phyloP scores from a whole-genome alignment of 164 flowering plant species.

The Buxus sempervirens region DNA sequence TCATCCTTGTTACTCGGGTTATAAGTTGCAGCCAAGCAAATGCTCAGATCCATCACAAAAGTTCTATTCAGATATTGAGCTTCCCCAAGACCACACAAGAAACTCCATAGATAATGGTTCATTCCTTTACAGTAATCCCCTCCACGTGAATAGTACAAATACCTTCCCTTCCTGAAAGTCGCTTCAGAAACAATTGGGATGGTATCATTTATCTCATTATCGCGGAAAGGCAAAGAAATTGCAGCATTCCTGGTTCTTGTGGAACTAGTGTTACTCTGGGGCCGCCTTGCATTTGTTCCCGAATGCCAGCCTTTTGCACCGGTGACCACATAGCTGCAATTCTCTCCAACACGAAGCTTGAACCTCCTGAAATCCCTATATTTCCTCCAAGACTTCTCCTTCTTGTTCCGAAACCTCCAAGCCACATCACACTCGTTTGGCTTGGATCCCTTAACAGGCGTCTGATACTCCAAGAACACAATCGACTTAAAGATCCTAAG shows the following conservation, averaged over 20 bases:
- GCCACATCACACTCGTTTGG: constrained; percentile 81
- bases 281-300: constrained; percentile 72
- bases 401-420: constrained; percentile 91
- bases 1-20: constrained; percentile 60
- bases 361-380: constrained; percentile 92
- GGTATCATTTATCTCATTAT: constrained; percentile 85
- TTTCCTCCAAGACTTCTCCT: constrained; percentile 94
- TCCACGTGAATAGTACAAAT: constrained; percentile 86
- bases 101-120: constrained; percentile 92
- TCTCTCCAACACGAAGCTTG: constrained; percentile 49
- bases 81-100: constrained; percentile 90
- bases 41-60: constrained; percentile 84
- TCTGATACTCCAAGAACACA: constrained; percentile 70
- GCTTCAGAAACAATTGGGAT: constrained; percentile 57
- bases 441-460: constrained; percentile 69
- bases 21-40: constrained; percentile 64
- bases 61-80: constrained; percentile 89
- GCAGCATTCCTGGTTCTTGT: constrained; percentile 17
- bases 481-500: constrained; percentile 60
- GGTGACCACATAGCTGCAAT: constrained; percentile 54
- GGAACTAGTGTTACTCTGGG: constrained; percentile 20
- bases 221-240: constrained; percentile 26
- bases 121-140: constrained; percentile 95
- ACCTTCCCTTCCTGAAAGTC: constrained; percentile 65
- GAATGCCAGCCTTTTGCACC: constrained; percentile 75